Percentiles rank a stretch among this genome's conserved stretches.
Conservation (phyloP, 192 early-diverging fungal species). For the Dissophora globulifera region DNA sequence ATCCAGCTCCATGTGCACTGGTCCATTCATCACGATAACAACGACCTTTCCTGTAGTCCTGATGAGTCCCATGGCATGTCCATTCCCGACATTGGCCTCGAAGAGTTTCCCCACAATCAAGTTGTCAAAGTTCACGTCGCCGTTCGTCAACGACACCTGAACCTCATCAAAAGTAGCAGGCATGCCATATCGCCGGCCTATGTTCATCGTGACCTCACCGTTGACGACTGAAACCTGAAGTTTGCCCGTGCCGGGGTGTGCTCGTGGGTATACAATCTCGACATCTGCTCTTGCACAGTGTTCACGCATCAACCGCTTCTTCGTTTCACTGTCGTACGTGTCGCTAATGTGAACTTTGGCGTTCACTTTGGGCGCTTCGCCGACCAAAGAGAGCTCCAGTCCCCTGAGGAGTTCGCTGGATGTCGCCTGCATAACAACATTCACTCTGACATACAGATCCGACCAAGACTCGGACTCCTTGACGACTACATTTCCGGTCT, state of each 20-base stretch:
- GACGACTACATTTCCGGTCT: slow-evolving; percentile 16
- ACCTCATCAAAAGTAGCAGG: slow-evolving; percentile 1
- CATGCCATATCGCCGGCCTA: neutral
- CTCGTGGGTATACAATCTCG: slow-evolving; percentile 18
- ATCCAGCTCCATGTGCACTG: neutral
- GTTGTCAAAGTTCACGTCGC: neutral
- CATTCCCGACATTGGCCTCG: neutral
- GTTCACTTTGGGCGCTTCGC: neutral
- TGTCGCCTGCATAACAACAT: neutral
- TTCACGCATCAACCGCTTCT: neutral
- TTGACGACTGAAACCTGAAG: neutral
- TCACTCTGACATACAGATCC: neutral
- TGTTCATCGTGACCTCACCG: neutral
- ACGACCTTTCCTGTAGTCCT: slow-evolving; percentile 14
- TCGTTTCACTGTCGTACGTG: neutral
- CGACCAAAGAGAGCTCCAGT: neutral
- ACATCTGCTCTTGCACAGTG: slow-evolving; percentile 17
- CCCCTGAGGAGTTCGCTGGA: neutral
- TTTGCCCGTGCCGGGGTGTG: neutral
- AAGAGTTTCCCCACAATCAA: neutral
- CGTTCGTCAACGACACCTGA: neutral
- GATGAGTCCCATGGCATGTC: slow-evolving; percentile 5
- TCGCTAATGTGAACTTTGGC: slow-evolving; percentile 2
- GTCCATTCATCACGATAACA: slow-evolving; percentile 9
- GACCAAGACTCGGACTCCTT: neutral